phyloP scores from a whole-genome alignment of 352 stramenopile species.

The Phytophthora kernoviae region DNA sequence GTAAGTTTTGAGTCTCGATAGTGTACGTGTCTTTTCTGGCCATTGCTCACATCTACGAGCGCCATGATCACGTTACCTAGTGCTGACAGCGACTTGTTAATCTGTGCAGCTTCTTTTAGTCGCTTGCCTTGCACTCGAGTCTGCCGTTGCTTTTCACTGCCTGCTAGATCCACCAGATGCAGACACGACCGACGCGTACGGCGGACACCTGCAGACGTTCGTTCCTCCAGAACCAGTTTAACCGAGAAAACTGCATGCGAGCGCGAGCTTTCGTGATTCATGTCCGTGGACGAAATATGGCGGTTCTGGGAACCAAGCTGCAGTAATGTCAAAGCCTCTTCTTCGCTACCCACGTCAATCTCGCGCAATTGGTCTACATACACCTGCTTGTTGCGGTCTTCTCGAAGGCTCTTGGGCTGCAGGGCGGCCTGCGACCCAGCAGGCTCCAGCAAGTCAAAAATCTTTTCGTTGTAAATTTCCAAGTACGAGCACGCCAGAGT shows the following conservation, averaged over 20 bases:
- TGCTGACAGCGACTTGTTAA: constrained; percentile 90
- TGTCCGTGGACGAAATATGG: constrained; percentile 95
- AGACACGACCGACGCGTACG: constrained; percentile 78
- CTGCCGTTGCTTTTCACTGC: constrained; percentile 88
- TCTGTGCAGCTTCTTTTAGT: constrained; percentile 89
- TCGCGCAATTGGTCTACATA: constrained; percentile 85
- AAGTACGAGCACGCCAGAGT: constrained; percentile 85
- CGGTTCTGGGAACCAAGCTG: constrained; percentile 84
- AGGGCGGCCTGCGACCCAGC: constrained; percentile 40
- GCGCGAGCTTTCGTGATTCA: constrained; percentile 97
- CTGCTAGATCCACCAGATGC: constrained; percentile 88
- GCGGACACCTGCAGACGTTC: constrained; percentile 57
- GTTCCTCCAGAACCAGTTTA: constrained; percentile 87
- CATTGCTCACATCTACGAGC: constrained; percentile 85
- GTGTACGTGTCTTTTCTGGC: constrained; percentile 78
- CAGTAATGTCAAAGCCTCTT: constrained; percentile 77
- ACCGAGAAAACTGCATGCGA: constrained; percentile 98
- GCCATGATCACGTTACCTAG: constrained; percentile 91
- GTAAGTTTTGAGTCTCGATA: constrained; percentile 90
- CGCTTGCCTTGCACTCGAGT: constrained; percentile 78
- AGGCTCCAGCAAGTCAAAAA: constrained; percentile 86
- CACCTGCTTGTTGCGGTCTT: constrained; percentile 76
- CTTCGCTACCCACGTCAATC: constrained; percentile 60
- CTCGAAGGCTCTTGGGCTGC: constrained; percentile 73
- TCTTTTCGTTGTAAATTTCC: constrained; percentile 93